phyloP scores from a whole-genome alignment of 495 filamentous ascomycete genomes.

The Xylaria sp. region DNA sequence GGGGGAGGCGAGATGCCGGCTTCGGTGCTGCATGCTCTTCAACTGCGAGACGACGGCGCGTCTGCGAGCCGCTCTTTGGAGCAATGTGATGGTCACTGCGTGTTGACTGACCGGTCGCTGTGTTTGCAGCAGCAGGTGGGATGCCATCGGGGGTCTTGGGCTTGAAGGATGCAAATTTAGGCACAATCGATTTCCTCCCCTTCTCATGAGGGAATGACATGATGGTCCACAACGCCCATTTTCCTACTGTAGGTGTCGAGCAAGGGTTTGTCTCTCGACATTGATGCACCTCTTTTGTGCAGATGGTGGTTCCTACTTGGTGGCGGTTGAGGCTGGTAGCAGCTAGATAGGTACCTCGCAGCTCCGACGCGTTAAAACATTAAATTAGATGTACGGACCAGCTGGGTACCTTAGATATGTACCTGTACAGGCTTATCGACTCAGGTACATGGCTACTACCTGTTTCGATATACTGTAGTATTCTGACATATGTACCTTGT shows the following conservation, averaged over 20 bases:
- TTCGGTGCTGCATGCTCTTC: conserved; percentile 33
- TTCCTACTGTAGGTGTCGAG: neutral
- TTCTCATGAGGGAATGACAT: conserved; percentile 42
- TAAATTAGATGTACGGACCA: too few species aligned
- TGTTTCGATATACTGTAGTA: too few species aligned
- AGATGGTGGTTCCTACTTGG: neutral
- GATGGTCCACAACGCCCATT: neutral
- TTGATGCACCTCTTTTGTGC: neutral
- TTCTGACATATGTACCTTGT: too few species aligned
- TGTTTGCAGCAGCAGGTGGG: conserved; percentile 21
- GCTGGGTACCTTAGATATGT: too few species aligned
- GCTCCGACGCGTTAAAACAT: too few species aligned
- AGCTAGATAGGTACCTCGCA: neutral
- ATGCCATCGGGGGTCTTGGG: conserved; percentile 44
- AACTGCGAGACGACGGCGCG: conserved; percentile 28
- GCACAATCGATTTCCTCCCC: conserved; percentile 51
- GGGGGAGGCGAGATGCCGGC: conserved; percentile 36
- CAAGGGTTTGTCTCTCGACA: neutral
- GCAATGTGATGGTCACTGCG: neutral
- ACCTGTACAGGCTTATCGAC: too few species aligned
- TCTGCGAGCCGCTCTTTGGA: conserved; percentile 3
- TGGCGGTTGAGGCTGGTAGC: neutral
- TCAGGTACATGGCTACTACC: too few species aligned
- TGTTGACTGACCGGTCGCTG: conserved; percentile 30
- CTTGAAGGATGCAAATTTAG: conserved; percentile 75